Conservation (phyloP, 2,329 filamentous ascomycete species). For the Raffaelea arxii region DNA sequence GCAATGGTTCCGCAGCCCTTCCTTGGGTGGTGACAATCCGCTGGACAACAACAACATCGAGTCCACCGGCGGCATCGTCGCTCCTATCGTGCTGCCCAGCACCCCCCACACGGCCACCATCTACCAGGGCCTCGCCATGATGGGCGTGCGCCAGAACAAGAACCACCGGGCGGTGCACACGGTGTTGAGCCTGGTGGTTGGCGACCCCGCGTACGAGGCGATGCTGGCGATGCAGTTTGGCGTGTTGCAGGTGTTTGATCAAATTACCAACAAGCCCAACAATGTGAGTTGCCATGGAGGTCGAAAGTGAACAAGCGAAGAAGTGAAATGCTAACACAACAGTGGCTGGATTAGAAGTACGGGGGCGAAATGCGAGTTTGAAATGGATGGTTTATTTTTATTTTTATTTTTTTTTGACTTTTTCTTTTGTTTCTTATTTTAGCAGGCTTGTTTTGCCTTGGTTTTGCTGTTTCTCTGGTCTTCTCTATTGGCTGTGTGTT, state of each 20-base stretch:
- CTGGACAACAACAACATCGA: constrained; percentile 24
- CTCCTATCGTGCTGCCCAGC: constrained; percentile 67
- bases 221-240: constrained; percentile 73
- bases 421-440: neutral
- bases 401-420: neutral
- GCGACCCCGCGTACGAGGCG: constrained; percentile 54
- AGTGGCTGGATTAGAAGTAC: constrained; percentile 1
- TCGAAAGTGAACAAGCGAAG: too few species aligned
- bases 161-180: constrained; percentile 63
- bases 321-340: too few species aligned
- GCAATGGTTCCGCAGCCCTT: constrained; percentile 32
- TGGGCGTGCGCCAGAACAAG: constrained; percentile 77
- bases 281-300: constrained; percentile 38
- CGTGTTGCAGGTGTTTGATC: constrained; percentile 70
- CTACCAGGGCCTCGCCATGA: constrained; percentile 65
- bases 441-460: neutral
- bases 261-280: constrained; percentile 57
- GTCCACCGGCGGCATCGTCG: constrained; percentile 65
- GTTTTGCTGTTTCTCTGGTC: neutral
- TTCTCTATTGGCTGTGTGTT: too few species aligned
- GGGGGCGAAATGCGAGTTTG: too few species aligned
- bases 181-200: constrained; percentile 69
- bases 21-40: neutral
- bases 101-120: constrained; percentile 54
- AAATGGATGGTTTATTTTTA: too few species aligned